Conservation (phyloP, 2,329 filamentous ascomycete genomes). For the Colletotrichum magnum region DNA sequence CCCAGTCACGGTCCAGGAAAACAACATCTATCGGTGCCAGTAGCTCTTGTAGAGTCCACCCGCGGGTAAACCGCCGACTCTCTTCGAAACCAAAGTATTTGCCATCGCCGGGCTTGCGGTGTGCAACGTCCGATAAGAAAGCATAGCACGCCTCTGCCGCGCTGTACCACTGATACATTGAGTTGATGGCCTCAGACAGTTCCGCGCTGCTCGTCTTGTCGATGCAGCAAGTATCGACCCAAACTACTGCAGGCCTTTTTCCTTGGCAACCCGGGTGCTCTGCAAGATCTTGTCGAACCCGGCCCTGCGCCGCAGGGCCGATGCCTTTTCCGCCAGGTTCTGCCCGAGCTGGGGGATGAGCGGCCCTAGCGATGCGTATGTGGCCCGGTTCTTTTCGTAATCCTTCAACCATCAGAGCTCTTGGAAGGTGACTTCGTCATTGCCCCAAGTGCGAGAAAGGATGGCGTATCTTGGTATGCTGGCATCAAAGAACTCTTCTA, state of each 20-base stretch:
- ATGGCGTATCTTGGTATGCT: constrained; percentile 30
- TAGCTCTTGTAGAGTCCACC: constrained; percentile 39
- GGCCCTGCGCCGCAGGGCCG: not conserved
- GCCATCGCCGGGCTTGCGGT: not conserved
- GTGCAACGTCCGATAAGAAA: constrained; percentile 47
- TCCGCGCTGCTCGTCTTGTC: constrained; percentile 51
- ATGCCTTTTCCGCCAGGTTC: not conserved
- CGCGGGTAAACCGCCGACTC: constrained; percentile 12
- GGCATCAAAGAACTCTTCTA: constrained; percentile 7
- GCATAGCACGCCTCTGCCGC: constrained; percentile 50
- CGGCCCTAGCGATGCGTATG: not conserved
- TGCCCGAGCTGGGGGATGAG: not conserved
- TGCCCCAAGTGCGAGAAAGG: constrained; percentile 42
- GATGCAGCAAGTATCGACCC: constrained; percentile 55
- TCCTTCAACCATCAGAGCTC: constrained; percentile 34
- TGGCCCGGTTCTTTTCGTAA: constrained; percentile 23
- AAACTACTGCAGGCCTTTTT: constrained; percentile 48
- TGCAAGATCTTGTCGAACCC: constrained; percentile 35
- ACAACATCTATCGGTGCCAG: constrained; percentile 37
- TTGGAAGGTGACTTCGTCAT: constrained; percentile 38
- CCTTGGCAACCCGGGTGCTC: constrained; percentile 19
- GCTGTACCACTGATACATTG: constrained; percentile 50
- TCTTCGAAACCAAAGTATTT: constrained; percentile 25
- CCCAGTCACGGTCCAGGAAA: constrained; percentile 42
- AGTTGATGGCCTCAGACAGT: constrained; percentile 49